phyloP scores from a whole-genome alignment of 495 filamentous ascomycete species.

The Elasticomyces elasticus region DNA sequence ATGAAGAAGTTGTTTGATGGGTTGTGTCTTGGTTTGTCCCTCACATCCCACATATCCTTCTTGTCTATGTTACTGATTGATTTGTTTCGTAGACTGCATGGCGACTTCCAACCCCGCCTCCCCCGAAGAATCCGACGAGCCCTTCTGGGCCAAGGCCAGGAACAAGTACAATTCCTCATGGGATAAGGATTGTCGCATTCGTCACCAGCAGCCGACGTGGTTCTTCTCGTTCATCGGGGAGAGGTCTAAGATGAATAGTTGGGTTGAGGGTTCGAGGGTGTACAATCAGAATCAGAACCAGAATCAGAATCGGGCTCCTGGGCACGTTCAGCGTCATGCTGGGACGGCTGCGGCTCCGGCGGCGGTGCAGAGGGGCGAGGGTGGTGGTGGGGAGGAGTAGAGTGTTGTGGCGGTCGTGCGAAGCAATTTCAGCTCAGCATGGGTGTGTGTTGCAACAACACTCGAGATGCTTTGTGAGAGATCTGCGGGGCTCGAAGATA shows the following conservation, averaged over 20 bases:
- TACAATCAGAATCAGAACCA: not conserved
- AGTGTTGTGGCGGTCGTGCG: no score
- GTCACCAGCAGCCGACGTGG: slow-evolving; percentile 16
- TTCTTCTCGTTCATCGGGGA: slow-evolving; percentile 17
- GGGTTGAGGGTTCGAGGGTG: not conserved
- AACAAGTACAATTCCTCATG: not conserved
- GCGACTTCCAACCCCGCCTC: slow-evolving; percentile 6
- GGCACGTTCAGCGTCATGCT: no score
- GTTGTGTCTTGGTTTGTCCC: slow-evolving; percentile 9
- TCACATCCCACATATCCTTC: no score
- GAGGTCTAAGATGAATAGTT: slow-evolving; percentile 3
- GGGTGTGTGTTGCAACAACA: not conserved
- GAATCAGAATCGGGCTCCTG: no score
- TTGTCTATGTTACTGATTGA: not conserved
- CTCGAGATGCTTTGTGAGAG: not conserved
- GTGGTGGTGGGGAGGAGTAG: no score
- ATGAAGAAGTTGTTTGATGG: slow-evolving; percentile 16
- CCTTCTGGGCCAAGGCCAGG: slow-evolving; percentile 12
- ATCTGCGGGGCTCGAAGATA: not conserved
- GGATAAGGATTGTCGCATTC: slow-evolving; percentile 11
- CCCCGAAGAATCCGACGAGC: not conserved
- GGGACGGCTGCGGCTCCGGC: no score
- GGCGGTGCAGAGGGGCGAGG: not conserved
- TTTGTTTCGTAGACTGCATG: slow-evolving; percentile 13
- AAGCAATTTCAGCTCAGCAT: no score